Base-by-base conservation (phyloP, 1,284 basidiomycete species). In the Wolfiporia cocos region DNA sequence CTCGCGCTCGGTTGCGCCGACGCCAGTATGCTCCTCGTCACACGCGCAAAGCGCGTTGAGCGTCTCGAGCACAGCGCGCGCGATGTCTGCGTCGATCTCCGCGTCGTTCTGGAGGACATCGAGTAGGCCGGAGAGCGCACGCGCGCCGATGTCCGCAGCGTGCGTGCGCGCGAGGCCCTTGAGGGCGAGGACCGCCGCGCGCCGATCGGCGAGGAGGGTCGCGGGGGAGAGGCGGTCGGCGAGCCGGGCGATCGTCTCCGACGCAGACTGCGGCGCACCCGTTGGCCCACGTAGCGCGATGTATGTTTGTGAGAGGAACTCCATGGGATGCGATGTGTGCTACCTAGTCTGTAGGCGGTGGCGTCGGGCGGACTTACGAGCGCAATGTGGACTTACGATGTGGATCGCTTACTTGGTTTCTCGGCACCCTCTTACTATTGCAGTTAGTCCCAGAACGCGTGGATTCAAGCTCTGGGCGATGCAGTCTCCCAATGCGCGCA, bases 91-190 rank as follows among this genome's bases (percentile, higher is more conserved):
- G 60, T 97, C 93, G 40, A 91, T 76, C 51, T 89, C 82, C 0
- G 91, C 86, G 57, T 96, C 93, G 49, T 86, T 87, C 51, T 84
- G 73, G 28, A 95, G 69, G 10, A 92, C 86, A 22, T 86, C 81
- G 5, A 95, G 63, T 4, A 96, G 74, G 1, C 88, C 84, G 4
- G 74, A 68, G 12, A 97, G 69, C 1, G 90, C 86, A 39, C 74
- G 71, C 49, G 78, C 73, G 10, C 89, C 92, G 17, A 96, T 86
- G 46, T 95, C 90, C 46, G 80, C 73, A 61, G 89, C 93, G 72
- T 89, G 92, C 65, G 96, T 94, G 42, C 93, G 77, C 36, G 86
- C 74, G 37, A 98, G 78, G 12, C 93, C 93, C 62, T 98, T 98
- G 53, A 99, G 76, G 0, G 92, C 81, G 33, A 97, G 71, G 7